phyloP scores from a whole-genome alignment of 805 yeast species.

The Starmerella stigmatis region DNA sequence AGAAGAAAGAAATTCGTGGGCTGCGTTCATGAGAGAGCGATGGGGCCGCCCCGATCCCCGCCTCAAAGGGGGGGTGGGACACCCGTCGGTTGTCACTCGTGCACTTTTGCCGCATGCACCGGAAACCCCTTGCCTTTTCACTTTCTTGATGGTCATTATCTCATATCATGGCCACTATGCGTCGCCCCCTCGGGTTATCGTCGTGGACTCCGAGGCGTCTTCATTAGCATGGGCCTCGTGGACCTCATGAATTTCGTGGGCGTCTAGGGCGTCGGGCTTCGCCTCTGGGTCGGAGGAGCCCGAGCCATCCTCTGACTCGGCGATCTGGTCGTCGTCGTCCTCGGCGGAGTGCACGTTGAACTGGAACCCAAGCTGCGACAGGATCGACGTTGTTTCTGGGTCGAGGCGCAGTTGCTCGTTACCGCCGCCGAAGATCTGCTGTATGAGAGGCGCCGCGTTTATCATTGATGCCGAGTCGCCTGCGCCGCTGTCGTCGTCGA shows the following conservation, averaged over 20 bases:
- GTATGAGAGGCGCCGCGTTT: slow-evolving; percentile 24
- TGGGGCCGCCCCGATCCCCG: no score
- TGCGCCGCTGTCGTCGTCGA: slow-evolving; percentile 8
- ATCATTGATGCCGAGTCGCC: slow-evolving; percentile 15
- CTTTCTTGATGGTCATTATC: slow-evolving; percentile 3
- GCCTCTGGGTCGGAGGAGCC: neutral
- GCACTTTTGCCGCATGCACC: no score
- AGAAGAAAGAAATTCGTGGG: no score
- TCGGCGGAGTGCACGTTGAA: slow-evolving; percentile 20
- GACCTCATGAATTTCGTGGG: slow-evolving; percentile 3
- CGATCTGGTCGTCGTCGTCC: slow-evolving; percentile 12
- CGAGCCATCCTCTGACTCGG: slow-evolving; percentile 2
- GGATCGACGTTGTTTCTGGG: slow-evolving; percentile 24
- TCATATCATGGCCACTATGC: slow-evolving; percentile 1
- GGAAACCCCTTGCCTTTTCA: slow-evolving; percentile 1
- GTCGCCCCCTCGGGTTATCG: neutral
- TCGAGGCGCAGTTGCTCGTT: slow-evolving; percentile 21
- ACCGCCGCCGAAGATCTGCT: slow-evolving; percentile 26
- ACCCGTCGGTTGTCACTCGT: no score
- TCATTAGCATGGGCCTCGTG: slow-evolving; percentile 6
- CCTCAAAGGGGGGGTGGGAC: no score
- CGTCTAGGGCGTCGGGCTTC: neutral
- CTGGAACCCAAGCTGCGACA: slow-evolving; percentile 25
- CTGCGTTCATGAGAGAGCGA: no score
- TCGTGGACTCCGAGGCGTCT: neutral